Base-by-base conservation (phyloP, 345 rosid species). In the Leavenworthia alabamica region DNA sequence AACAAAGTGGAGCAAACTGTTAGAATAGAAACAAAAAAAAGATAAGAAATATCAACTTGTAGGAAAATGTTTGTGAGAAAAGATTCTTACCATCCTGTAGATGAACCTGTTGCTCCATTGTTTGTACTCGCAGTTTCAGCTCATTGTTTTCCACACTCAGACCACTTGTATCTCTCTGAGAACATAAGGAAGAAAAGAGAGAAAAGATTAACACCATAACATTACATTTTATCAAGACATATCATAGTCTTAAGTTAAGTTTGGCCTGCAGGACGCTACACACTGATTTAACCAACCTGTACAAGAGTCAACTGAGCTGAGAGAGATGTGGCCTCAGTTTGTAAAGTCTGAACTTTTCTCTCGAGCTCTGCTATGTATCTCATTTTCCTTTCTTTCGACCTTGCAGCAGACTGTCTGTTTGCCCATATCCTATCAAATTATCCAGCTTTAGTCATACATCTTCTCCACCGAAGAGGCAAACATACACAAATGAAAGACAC, bases 321-420 rank as follows among this genome's bases (percentile, higher is more conserved):
- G 64, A 91, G 78, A 33, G 98, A 68, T 12, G 98, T 83, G 4
- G 96, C 89, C 60, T 91, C 98, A 36, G 90, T 77, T 77, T 91
- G 96, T 62, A 91, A 72, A 32, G 87, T 85, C 71, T 88, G 92
- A 29, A 91, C 83, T 78, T 91, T 91, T 69, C 89, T 68, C 67
- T 91, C 98, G 37, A 91, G 94, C 75, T 91, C 98, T 19, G 90
- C 85, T 53, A 88, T 91, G 73, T 88, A 88, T 40, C 95, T 83
- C 90, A 86, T 86, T 79, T 91, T 91, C 76, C 98, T 83, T 77
- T 91, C 96, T 83, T 91, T 91, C 32, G 96, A 91, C 78, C 96
- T 80, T 1, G 98, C 98, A 49, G 96, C 98, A 56, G 96, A 91
- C 70, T 91, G 98, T 75, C 97, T 82, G 55, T 90, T 90, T 3